phyloP scores from a whole-genome alignment of 345 rosid genomes.

The Lepidium africanum region DNA sequence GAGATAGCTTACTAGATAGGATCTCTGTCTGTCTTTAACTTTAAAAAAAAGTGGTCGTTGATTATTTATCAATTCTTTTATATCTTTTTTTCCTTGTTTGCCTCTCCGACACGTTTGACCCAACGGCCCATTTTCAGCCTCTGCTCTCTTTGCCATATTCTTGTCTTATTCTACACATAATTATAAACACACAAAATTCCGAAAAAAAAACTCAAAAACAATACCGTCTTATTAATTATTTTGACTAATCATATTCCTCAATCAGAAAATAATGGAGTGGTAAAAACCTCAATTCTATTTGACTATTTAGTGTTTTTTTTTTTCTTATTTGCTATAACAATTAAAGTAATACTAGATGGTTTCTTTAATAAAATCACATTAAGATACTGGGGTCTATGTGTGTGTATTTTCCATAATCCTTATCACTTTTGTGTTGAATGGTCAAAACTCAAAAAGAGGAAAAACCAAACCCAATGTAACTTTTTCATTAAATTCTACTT shows the following conservation, averaged over 20 bases:
- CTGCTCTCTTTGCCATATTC: conserved; percentile 11
- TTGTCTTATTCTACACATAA: not conserved
- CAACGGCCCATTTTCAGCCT: conserved; percentile 14
- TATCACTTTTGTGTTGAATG: conserved; percentile 12
- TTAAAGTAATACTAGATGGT: not conserved
- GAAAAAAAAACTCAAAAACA: too few species aligned
- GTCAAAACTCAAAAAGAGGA: conserved; percentile 18
- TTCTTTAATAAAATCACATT: not conserved
- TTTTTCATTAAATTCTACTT: not conserved
- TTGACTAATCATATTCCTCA: too few species aligned
- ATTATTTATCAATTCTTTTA: not conserved
- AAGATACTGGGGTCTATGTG: not conserved
- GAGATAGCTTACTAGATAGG: conserved; percentile 19
- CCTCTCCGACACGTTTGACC: conserved; percentile 29
- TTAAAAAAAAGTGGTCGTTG: conserved; percentile 22
- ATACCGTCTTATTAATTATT: too few species aligned
- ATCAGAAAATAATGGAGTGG: too few species aligned
- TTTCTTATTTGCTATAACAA: not conserved
- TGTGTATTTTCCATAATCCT: conserved; percentile 11
- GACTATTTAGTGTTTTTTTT: too few species aligned
- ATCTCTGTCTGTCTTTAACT: not conserved
- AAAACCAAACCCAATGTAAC: conserved; percentile 12
- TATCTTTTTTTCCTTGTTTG: not conserved
- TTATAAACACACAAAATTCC: too few species aligned
- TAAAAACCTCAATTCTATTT: too few species aligned